Conservation (phyloP, 1,284 basidiomycete genomes). For the Rhizopogon parksii region DNA sequence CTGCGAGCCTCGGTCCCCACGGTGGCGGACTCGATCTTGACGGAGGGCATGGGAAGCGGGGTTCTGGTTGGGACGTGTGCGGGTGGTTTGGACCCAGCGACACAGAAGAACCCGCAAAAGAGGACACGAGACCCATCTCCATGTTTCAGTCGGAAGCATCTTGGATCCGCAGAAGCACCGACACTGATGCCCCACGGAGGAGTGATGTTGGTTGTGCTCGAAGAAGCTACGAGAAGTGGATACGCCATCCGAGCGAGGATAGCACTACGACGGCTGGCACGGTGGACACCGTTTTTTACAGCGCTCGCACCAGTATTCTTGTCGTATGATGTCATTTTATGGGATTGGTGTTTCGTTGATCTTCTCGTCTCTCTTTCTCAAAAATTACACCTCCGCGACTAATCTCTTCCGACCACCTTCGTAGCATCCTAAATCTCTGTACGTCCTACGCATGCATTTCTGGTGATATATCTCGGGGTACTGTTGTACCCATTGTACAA, state of each 20-base stretch:
- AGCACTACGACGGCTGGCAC: conserved; percentile 21
- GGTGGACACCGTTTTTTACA: conserved; percentile 23
- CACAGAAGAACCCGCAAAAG: neutral
- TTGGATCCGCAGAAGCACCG: neutral
- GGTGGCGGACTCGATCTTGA: conserved; percentile 25
- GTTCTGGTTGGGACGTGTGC: conserved; percentile 27
- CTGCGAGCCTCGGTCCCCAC: conserved; percentile 22
- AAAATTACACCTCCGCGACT: neutral
- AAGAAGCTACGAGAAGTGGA: conserved; percentile 1
- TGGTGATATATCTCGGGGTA: too few relatives aligned
- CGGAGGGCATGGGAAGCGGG: conserved; percentile 25
- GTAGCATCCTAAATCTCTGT: neutral
- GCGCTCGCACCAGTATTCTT: conserved; percentile 25
- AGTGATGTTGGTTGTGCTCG: conserved; percentile 9
- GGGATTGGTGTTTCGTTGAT: neutral
- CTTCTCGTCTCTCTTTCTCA: neutral
- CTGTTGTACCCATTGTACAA: too few relatives aligned
- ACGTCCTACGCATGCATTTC: neutral
- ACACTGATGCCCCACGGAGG: conserved; percentile 11
- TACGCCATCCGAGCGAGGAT: conserved; percentile 21
- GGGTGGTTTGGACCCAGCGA: conserved; percentile 27
- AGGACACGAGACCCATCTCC: neutral
- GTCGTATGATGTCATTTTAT: conserved; percentile 3
- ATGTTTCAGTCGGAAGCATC: neutral
- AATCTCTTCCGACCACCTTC: neutral